These are phyloP conservation scores for Malus sieversii DNA, from an alignment of 306 rosid species.

Conservation along the genomic window DNA sequence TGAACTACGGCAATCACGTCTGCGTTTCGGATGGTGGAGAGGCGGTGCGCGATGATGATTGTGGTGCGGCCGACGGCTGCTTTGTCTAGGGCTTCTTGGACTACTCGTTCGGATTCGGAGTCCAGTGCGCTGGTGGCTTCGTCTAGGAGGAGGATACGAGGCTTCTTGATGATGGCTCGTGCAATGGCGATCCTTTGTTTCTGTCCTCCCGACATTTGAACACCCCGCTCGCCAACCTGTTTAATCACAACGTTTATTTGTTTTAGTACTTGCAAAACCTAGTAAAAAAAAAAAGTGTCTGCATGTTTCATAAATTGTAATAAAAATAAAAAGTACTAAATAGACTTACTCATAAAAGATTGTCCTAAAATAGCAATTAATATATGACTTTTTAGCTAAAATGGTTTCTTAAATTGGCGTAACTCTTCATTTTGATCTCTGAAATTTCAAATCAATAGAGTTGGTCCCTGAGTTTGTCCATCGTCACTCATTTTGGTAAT, in stretches of 20 bases:
- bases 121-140: conserved; percentile 95
- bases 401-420: too few relatives aligned
- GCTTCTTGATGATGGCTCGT: conserved; percentile 65
- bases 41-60: conserved; percentile 72
- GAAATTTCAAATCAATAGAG: too few relatives aligned
- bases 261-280: neutral
- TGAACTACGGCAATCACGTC: conserved; percentile 65
- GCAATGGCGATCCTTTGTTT: conserved; percentile 92
- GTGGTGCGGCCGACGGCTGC: conserved; percentile 81
- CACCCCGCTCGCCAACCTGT: conserved; percentile 88
- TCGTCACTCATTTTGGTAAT: too few relatives aligned
- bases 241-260: neutral
- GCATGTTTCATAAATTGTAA: neutral
- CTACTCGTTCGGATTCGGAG: conserved; percentile 70
- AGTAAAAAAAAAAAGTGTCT: neutral
- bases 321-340: too few relatives aligned
- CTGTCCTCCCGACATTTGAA: conserved; percentile 95
- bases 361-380: too few relatives aligned
- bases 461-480: too few relatives aligned
- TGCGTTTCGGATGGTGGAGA: conserved; percentile 71
- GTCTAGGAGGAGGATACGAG: conserved; percentile 61
- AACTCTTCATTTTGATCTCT: too few relatives aligned
- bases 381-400: too few relatives aligned
- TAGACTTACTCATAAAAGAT: neutral
- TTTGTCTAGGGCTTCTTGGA: conserved; percentile 80